A percentile compares a stretch with the other conserved stretches of the same genome.
Conservation (phyloP, 441 rosid genomes). For the Brassica balearica region DNA sequence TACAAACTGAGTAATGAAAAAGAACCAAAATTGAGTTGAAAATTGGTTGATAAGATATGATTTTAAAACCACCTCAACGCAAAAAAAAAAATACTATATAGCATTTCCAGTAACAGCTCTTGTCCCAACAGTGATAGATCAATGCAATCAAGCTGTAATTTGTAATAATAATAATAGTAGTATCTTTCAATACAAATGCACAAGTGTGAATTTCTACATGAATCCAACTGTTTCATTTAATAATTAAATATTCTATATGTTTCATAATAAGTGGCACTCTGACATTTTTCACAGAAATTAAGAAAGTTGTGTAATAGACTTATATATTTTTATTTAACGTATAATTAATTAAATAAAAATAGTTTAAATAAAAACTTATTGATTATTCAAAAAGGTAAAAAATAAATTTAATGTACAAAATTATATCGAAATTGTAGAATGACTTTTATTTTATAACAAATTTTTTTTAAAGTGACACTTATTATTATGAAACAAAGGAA, state of each 20-base stretch:
- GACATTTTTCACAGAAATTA: too few relatives aligned
- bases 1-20: neutral
- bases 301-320: too few relatives aligned
- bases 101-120: neutral
- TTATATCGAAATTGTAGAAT: too few relatives aligned
- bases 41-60: neutral
- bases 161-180: neutral
- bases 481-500: too few relatives aligned
- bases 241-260: neutral
- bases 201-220: conserved; percentile 24
- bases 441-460: too few relatives aligned
- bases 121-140: neutral
- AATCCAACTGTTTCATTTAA: conserved; percentile 25
- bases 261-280: too few relatives aligned
- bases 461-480: too few relatives aligned
- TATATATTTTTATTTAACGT: too few relatives aligned
- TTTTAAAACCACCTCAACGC: neutral
- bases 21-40: neutral
- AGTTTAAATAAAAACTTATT: too few relatives aligned
- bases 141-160: neutral
- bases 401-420: too few relatives aligned
- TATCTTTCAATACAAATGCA: conserved; percentile 6
- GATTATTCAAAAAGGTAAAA: too few relatives aligned
- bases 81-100: neutral
- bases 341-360: too few relatives aligned